phyloP scores from a whole-genome alignment of 176 grass and related monocot genomes.

The Elaeis guineensis region DNA sequence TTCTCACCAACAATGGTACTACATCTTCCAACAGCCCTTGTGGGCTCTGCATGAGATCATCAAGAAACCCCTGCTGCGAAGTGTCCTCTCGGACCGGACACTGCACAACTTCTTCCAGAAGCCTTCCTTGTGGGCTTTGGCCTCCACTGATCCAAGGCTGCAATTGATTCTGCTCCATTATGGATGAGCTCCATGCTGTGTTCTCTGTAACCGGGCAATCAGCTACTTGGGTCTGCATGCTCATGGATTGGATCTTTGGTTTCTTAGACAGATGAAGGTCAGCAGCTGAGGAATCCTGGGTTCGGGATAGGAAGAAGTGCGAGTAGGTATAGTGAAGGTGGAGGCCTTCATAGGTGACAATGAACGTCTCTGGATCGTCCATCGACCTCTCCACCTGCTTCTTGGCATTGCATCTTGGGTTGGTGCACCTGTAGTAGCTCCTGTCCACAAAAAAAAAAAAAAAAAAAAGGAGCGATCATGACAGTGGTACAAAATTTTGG shows the following conservation, averaged over 20 bases:
- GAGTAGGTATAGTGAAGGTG: constrained; percentile 90
- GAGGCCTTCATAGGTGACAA: constrained; percentile 87
- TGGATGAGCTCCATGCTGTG: too few relatives aligned
- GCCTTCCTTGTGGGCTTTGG: neutral
- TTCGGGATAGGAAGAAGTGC: constrained; percentile 30
- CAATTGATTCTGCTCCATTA: too few relatives aligned
- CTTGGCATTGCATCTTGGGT: constrained; percentile 90
- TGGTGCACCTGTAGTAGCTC: constrained; percentile 98
- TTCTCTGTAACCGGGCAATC: too few relatives aligned
- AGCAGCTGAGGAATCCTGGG: neutral
- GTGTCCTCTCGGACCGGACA: constrained; percentile 1
- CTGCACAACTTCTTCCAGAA: constrained; percentile 6
- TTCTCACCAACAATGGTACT: constrained; percentile 57
- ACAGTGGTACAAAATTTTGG: too few relatives aligned
- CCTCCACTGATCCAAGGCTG: too few relatives aligned
- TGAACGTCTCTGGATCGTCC: constrained; percentile 57
- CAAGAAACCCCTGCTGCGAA: neutral
- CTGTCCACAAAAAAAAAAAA: constrained; percentile 17
- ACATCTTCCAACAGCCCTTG: constrained; percentile 70
- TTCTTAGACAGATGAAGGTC: constrained; percentile 30
- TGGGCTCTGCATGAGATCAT: neutral
- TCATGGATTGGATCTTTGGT: constrained; percentile 25
- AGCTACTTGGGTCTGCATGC: neutral
- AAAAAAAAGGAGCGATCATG: neutral
- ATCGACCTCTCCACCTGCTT: constrained; percentile 75